Percentiles rank a stretch among this genome's conserved stretches.
phyloP scores from a whole-genome alignment of 768 basidiomycete genomes.

The Boletus rubescentipes region DNA sequence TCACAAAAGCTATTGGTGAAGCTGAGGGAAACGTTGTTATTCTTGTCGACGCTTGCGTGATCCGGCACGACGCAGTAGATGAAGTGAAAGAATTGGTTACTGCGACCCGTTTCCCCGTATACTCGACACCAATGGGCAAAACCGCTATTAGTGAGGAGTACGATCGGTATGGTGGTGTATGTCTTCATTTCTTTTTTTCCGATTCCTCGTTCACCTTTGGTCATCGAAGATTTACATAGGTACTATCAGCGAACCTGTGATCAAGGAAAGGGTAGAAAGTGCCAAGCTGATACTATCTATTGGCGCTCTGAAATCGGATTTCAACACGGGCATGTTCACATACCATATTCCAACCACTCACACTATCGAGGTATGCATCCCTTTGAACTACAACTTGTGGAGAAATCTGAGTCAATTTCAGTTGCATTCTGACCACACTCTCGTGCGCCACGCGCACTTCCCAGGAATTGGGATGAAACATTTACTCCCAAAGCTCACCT shows the following conservation, averaged over 20 bases:
- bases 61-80: conserved; percentile 64
- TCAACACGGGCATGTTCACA: conserved; percentile 87
- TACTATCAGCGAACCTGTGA: conserved; percentile 58
- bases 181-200: conserved; percentile 26
- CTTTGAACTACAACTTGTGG: not conserved
- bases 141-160: conserved; percentile 68
- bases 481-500: conserved; percentile 69
- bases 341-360: conserved; percentile 60
- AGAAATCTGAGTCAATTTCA: conserved; percentile 28
- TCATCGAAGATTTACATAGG: conserved; percentile 71
- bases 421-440: conserved; percentile 75
- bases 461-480: conserved; percentile 73
- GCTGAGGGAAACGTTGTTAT: conserved; percentile 65
- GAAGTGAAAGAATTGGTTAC: conserved; percentile 63
- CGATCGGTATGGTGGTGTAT: conserved; percentile 76
- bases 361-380: conserved; percentile 57
- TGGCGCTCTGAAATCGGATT: conserved; percentile 70
- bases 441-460: conserved; percentile 63
- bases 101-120: conserved; percentile 71
- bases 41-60: conserved; percentile 78
- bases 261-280: conserved; percentile 71
- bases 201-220: not conserved
- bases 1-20: conserved; percentile 59
- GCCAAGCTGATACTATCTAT: conserved; percentile 77
- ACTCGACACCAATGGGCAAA: conserved; percentile 81